A percentile compares a stretch with the other conserved stretches of the same genome.
Evolutionary conservation across 2,329 filamentous ascomycete genomes (phyloP).

Genomic region (Beauveria sp.): DNA sequence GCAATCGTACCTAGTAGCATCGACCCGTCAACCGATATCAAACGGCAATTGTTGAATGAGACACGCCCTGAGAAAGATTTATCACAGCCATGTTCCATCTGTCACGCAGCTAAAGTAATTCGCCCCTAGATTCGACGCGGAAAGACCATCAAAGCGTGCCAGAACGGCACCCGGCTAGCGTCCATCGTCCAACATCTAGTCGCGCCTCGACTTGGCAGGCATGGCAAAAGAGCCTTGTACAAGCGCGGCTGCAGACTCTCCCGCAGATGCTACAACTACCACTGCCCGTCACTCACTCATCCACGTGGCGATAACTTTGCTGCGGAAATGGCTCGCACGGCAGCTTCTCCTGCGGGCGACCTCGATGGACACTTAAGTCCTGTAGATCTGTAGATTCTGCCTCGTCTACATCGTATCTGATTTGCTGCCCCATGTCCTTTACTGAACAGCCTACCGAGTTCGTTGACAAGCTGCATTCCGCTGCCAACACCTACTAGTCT

Average conservation of each 20-base stretch:
- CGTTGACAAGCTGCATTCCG: constrained; percentile 13
- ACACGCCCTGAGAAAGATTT: too few species aligned
- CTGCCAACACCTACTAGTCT: constrained; percentile 13
- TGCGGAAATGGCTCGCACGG: background rate
- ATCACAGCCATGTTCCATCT: background rate
- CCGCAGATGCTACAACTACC: too few species aligned
- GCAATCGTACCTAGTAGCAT: background rate
- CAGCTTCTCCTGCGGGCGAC: background rate
- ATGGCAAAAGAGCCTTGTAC: background rate
- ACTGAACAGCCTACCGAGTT: background rate
- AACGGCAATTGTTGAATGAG: background rate
- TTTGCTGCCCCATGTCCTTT: background rate
- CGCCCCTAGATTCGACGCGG: background rate
- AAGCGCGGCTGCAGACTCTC: too few species aligned
- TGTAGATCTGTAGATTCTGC: background rate
- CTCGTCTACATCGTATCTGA: background rate
- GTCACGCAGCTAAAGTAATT: background rate
- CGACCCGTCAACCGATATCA: background rate
- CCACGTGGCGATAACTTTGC: background rate
- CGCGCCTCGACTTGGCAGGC: background rate
- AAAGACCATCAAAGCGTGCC: background rate
- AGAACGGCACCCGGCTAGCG: background rate
- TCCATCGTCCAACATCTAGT: too few species aligned
- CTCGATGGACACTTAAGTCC: constrained; percentile 12
- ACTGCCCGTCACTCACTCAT: background rate